These are phyloP conservation scores for Chamaecrista fasciculata DNA, from an alignment of 306 rosid species.

Conservation along the genomic window DNA sequence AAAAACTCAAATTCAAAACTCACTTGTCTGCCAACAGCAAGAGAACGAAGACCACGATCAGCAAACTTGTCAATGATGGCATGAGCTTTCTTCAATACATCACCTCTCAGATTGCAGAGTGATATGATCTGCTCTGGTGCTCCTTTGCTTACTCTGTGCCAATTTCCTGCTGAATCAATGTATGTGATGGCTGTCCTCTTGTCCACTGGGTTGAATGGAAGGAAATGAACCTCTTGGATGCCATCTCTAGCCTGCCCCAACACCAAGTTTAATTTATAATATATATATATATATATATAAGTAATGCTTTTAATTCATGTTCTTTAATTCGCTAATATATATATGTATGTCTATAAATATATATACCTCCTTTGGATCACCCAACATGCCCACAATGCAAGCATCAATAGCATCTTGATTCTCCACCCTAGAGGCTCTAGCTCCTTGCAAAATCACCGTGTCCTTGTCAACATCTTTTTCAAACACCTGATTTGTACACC, in stretches of 20 bases:
- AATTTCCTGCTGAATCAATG: conserved; percentile 48
- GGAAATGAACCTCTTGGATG: conserved; percentile 65
- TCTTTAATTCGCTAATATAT: too few species aligned
- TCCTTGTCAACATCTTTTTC: conserved; percentile 51
- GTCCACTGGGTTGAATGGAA: conserved; percentile 83
- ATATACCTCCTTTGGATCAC: conserved; percentile 72
- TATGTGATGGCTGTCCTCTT: conserved; percentile 84
- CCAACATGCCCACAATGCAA: conserved; percentile 81
- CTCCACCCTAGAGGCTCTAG: conserved; percentile 81
- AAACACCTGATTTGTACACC: too few species aligned
- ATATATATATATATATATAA: too few species aligned
- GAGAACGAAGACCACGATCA: conserved; percentile 82
- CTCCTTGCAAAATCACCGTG: conserved; percentile 55
- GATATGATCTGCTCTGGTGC: conserved; percentile 79
- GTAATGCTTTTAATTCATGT: not conserved
- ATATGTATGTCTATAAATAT: too few species aligned
- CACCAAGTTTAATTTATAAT: not conserved
- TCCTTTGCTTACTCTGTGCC: conserved; percentile 82
- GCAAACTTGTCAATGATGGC: conserved; percentile 65
- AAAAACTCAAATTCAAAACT: too few species aligned
- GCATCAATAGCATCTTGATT: conserved; percentile 90
- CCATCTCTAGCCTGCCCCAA: conserved; percentile 66
- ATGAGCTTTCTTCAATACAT: conserved; percentile 48
- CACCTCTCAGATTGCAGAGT: conserved; percentile 58
- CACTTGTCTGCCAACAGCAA: conserved; percentile 62